phyloP scores from a whole-genome alignment of 768 basidiomycete species.

The Trametes cubensis region DNA sequence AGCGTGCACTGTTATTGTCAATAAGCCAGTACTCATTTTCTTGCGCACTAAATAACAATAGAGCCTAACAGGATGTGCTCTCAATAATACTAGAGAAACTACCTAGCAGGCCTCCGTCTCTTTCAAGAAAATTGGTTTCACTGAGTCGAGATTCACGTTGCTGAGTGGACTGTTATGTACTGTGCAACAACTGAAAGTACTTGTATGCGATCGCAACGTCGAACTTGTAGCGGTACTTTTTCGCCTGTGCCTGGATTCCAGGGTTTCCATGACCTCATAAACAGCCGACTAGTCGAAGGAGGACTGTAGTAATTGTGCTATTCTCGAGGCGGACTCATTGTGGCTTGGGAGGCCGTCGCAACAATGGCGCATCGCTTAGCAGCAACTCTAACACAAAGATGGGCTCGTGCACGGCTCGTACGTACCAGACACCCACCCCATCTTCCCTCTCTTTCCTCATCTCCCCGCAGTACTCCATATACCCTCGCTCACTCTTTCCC shows the following conservation, averaged over 20 bases:
- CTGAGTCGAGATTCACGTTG: too few relatives aligned
- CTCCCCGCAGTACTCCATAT: background rate
- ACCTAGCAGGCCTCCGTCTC: too few relatives aligned
- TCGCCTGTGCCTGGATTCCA: background rate
- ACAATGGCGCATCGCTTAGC: slow-evolving; percentile 18
- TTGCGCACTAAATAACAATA: too few relatives aligned
- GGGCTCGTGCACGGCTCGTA: background rate
- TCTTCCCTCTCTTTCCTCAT: background rate
- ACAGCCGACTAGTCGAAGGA: too few relatives aligned
- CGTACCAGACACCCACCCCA: background rate
- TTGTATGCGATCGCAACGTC: background rate
- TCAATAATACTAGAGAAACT: too few relatives aligned
- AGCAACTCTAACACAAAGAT: slow-evolving; percentile 6
- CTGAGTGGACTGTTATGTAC: too few relatives aligned
- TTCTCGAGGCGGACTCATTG: background rate
- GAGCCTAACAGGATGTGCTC: too few relatives aligned
- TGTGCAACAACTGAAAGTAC: background rate
- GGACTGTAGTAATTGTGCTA: background rate
- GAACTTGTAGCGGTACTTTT: slow-evolving; percentile 5
- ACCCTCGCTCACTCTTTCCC: background rate
- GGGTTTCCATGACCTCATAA: background rate
- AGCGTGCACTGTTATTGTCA: too few relatives aligned
- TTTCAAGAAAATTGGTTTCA: too few relatives aligned
- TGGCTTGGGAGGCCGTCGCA: slow-evolving; percentile 3
- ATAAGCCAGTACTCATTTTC: too few relatives aligned